These are phyloP conservation scores for Apiospora rasikravindrae DNA, from an alignment of 2,329 filamentous ascomycete genomes.

Conservation along the genomic window DNA sequence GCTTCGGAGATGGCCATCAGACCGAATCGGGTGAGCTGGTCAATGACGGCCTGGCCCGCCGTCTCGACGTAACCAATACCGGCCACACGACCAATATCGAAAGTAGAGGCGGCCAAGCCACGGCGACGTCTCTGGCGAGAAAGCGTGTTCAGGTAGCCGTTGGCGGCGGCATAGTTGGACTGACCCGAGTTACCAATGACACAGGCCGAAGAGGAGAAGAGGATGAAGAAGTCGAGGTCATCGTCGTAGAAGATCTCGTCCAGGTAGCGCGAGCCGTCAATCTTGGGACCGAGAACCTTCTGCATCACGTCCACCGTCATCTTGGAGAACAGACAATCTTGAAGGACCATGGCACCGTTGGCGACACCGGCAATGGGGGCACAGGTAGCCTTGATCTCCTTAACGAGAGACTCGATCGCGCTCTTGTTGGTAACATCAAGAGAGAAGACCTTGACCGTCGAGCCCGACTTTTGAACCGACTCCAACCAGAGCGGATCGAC, in stretches of 20 bases:
- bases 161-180: constrained; percentile 44
- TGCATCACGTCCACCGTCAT: no score
- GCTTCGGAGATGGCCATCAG: constrained; percentile 27
- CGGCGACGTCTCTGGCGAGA: constrained; percentile 33
- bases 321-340: no score
- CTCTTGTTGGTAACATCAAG: neutral
- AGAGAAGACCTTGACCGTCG: neutral
- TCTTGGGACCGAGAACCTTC: constrained; percentile 38
- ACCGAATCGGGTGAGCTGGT: constrained; percentile 26
- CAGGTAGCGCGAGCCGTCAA: constrained; percentile 41
- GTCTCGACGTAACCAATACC: constrained; percentile 35
- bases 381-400: neutral
- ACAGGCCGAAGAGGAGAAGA: constrained; percentile 44
- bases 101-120: constrained; percentile 33
- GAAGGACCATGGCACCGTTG: neutral
- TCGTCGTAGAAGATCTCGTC: constrained; percentile 38
- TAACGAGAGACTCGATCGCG: neutral
- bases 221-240: constrained; percentile 47
- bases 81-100: constrained; percentile 35
- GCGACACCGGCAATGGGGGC: neutral
- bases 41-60: constrained; percentile 27
- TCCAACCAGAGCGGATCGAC: neutral
- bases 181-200: constrained; percentile 46
- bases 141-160: constrained; percentile 43
- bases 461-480: neutral